Conservation (phyloP, 495 filamentous ascomycete genomes). For the Aspergillus sparsus region DNA sequence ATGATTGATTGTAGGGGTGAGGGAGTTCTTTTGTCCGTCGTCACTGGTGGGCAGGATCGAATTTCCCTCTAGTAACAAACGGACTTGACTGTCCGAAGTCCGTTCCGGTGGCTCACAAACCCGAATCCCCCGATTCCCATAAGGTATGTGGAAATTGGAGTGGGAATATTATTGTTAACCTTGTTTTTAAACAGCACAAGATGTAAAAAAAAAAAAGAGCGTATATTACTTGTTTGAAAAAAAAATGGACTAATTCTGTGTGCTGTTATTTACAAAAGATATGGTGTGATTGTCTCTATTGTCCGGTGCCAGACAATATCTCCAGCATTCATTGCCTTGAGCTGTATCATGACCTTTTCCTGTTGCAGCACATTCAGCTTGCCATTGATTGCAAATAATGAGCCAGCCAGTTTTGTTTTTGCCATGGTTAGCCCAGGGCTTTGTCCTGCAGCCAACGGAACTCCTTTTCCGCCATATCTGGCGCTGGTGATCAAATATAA, state of each 20-base stretch:
- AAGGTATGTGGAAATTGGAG: too few relatives aligned
- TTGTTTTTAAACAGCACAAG: background rate
- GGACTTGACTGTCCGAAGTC: too few relatives aligned
- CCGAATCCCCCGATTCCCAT: too few relatives aligned
- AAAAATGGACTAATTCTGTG: too few relatives aligned
- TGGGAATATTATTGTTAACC: too few relatives aligned
- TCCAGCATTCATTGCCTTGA: slow-evolving; percentile 26
- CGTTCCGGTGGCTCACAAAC: too few relatives aligned
- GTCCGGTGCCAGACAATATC: slow-evolving; percentile 35
- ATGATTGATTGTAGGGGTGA: slow-evolving; percentile 5
- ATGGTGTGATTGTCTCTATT: slow-evolving; percentile 28
- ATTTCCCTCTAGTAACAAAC: background rate
- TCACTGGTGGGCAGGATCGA: too few relatives aligned
- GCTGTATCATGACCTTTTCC: slow-evolving; percentile 28
- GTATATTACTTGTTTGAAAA: background rate
- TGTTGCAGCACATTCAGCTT: slow-evolving; percentile 32
- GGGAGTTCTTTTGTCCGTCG: background rate
- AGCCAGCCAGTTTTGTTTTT: slow-evolving; percentile 26
- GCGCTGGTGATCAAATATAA: slow-evolving; percentile 37
- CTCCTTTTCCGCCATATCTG: slow-evolving; percentile 32
- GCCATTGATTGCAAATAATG: slow-evolving; percentile 36
- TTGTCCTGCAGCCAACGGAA: slow-evolving; percentile 19
- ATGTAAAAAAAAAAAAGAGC: background rate
- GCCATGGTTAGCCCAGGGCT: slow-evolving; percentile 21
- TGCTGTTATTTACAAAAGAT: slow-evolving; percentile 24